These are phyloP conservation scores for Lathyrus aphaca DNA, from an alignment of 306 rosid species.

Conservation along the genomic window DNA sequence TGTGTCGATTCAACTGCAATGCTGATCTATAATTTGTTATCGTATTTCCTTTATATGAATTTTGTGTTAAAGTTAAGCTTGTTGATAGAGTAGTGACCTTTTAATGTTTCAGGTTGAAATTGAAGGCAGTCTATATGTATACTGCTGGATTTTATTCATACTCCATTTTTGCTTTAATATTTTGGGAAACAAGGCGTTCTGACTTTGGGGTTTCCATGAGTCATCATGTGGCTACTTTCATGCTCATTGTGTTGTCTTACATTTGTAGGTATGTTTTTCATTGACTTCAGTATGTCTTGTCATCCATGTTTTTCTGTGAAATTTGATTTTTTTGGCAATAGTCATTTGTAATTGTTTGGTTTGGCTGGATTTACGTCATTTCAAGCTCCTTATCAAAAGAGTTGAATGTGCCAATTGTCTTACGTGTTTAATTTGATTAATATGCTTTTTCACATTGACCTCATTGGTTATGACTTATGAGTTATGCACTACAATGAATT, in stretches of 20 bases:
- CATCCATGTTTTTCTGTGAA: slow-evolving; percentile 19
- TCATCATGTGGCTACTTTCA: slow-evolving; percentile 94
- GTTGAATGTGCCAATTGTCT: slow-evolving; percentile 10
- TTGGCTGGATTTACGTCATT: slow-evolving; percentile 24
- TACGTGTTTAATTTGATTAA: slow-evolving; percentile 2
- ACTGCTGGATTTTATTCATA: slow-evolving; percentile 91
- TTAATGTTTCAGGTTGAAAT: slow-evolving; percentile 74
- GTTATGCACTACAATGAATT: slow-evolving; percentile 11
- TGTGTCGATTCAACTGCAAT: slow-evolving; percentile 27
- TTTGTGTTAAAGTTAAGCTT: slow-evolving; percentile 30
- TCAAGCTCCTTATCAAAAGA: slow-evolving; percentile 25
- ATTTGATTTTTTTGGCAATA: slow-evolving; percentile 31
- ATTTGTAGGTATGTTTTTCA: slow-evolving; percentile 75
- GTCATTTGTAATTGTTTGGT: slow-evolving; percentile 20
- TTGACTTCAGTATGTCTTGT: slow-evolving; percentile 40
- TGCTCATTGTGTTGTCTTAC: slow-evolving; percentile 85
- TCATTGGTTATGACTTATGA: slow-evolving; percentile 3
- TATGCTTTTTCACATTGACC: neutral
- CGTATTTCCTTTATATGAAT: slow-evolving; percentile 20
- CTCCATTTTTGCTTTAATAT: slow-evolving; percentile 94
- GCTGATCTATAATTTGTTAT: slow-evolving; percentile 1
- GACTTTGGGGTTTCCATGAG: slow-evolving; percentile 98
- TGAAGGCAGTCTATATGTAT: slow-evolving; percentile 87
- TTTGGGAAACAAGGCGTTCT: slow-evolving; percentile 99
- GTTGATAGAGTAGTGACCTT: slow-evolving; percentile 28